Evolutionary conservation across 2,329 filamentous ascomycete species (phyloP), one percentile per base, ranked within the genome.

Genomic region (Nannizzia gypsea): DNA sequence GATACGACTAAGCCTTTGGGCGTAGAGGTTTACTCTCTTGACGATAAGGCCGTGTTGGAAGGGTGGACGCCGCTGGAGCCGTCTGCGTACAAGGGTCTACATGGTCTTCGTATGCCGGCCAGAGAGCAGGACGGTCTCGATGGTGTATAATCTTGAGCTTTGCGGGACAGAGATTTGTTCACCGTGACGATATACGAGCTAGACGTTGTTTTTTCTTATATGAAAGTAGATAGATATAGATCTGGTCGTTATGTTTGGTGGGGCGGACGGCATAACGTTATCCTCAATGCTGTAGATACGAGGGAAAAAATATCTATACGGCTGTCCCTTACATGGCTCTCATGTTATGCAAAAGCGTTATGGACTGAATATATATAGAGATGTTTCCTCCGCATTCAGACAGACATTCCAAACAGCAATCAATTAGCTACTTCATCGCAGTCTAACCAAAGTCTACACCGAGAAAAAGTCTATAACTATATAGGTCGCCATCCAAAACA

Each of bases 1-100:
- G 80, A 84, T 67, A 84, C 84, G 58, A 89, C 89, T 81, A 81
- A 88, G 6, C 87, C 88, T 0, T 79, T 93, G 4, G 84, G 83
- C 55, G 86, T 92, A 0, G 83, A 90, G 65, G 84, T 93, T 0
- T 91, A 83, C 70, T 77, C 78, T 61, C 71, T 92, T 13, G 72
- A 76, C 28, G 81, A 86, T 65, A 70, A 74, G 56, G 67, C 69
- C 1, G 65, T 86, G 0, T 68, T 89, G 57, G 68, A 77, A 6
- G 83, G 78, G 0, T 91, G 88, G 88, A 81, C 79, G 65, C 74
- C 80, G 24, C 81, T 85, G 0, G 74, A 83, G 64, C 71, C 75
- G 1, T 81, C 86, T 1, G 76, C 73, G 6, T 92, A 92, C 67
- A 76, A 67, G 36, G 86, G 87, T 0, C 71, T 79, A 67, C 87